Evolutionary conservation across 2,329 filamentous ascomycete species (phyloP).

Genomic region (Aureobasidium sp.): DNA sequence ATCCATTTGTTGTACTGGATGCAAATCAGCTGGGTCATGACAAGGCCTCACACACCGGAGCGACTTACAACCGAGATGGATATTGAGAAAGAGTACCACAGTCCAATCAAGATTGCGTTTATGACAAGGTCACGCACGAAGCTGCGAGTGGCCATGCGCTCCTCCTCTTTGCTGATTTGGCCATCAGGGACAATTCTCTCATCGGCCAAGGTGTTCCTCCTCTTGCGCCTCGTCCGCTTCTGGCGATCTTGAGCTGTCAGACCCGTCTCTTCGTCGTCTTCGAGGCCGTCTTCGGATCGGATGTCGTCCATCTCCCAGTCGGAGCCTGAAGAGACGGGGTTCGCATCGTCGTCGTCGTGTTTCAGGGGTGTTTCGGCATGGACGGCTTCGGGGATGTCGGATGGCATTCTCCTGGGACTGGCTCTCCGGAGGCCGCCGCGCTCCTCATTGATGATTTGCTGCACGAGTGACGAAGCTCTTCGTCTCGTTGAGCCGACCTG

Average conservation of each 20-base stretch:
- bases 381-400: slow-evolving; percentile 17
- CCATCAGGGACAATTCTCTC: slow-evolving; percentile 58
- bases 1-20: slow-evolving; percentile 98
- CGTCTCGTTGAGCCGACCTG: slow-evolving; percentile 10
- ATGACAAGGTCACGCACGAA: slow-evolving; percentile 62
- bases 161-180: slow-evolving; percentile 61
- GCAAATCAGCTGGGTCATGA: neutral
- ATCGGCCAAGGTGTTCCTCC: slow-evolving; percentile 60
- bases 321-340: slow-evolving; percentile 33
- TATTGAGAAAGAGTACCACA: slow-evolving; percentile 89
- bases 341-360: slow-evolving; percentile 28
- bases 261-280: slow-evolving; percentile 86
- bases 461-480: slow-evolving; percentile 10
- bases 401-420: slow-evolving; percentile 12
- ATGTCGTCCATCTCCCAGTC: slow-evolving; percentile 53
- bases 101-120: slow-evolving; percentile 72
- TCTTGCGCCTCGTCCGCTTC: slow-evolving; percentile 57
- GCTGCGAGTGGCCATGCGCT: slow-evolving; percentile 66
- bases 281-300: slow-evolving; percentile 59
- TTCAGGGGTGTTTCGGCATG: slow-evolving; percentile 19
- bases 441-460: slow-evolving; percentile 10
- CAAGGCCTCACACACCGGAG: neutral
- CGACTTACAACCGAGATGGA: slow-evolving; percentile 77
- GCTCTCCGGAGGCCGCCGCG: slow-evolving; percentile 1
- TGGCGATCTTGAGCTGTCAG: slow-evolving; percentile 67